phyloP scores from a whole-genome alignment of 768 basidiomycete species.

The Xerocomellus intermedius region DNA sequence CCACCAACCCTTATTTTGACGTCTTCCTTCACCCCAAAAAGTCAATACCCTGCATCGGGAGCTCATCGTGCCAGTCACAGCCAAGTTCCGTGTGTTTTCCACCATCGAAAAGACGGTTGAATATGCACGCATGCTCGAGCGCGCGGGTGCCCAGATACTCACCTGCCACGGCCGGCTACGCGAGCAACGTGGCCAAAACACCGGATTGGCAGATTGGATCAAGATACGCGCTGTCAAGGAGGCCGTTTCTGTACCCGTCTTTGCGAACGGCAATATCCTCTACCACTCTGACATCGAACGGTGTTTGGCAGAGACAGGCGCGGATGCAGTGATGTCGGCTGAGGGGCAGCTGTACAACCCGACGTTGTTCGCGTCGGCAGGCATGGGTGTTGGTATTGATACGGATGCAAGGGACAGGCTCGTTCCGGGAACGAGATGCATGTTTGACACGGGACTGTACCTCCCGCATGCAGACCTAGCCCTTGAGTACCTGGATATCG shows the following conservation, averaged over 20 bases:
- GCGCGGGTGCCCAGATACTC: conserved; percentile 91
- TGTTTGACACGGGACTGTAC: conserved; percentile 45
- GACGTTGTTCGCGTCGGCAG: conserved; percentile 58
- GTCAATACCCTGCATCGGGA: conserved; percentile 85
- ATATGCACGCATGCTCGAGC: conserved; percentile 95
- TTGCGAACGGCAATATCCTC: conserved; percentile 96
- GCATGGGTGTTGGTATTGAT: conserved; percentile 12
- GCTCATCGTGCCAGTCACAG: conserved; percentile 89
- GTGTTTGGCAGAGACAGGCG: conserved; percentile 82
- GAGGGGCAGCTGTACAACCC: conserved; percentile 95
- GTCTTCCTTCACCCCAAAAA: conserved; percentile 27
- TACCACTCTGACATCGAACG: conserved; percentile 77
- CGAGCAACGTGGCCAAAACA: conserved; percentile 86
- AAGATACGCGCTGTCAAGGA: conserved; percentile 91
- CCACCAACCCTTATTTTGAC: neutral
- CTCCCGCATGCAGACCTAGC: conserved; percentile 67
- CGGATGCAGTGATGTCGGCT: conserved; percentile 92
- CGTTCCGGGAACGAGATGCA: neutral
- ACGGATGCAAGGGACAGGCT: neutral
- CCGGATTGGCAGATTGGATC: conserved; percentile 84
- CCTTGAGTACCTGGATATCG: conserved; percentile 83
- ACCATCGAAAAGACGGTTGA: conserved; percentile 84
- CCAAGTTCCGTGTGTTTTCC: conserved; percentile 92
- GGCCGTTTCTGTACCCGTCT: conserved; percentile 88
- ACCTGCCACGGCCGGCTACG: conserved; percentile 91